phyloP scores from a whole-genome alignment of 805 yeast genomes.

The Monosporozyma siamensis region DNA sequence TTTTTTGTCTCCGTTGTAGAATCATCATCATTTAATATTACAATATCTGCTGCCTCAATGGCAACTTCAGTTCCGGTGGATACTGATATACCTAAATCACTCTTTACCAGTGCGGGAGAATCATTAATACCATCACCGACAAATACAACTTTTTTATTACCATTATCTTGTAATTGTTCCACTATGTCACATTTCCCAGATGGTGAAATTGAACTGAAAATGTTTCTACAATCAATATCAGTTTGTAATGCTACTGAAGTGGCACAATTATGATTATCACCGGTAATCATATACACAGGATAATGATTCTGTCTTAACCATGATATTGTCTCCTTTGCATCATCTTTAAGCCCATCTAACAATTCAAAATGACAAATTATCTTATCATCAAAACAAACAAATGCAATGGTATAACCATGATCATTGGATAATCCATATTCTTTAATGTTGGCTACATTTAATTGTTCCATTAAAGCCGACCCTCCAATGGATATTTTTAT shows the following conservation, averaged over 20 bases:
- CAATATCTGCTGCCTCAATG: conserved; percentile 92
- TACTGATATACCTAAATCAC: conserved; percentile 85
- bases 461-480: not conserved
- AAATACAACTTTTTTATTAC: conserved; percentile 53
- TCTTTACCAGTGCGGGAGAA: conserved; percentile 87
- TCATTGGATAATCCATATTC: conserved; percentile 13
- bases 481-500: conserved; percentile 43
- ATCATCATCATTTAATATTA: conserved; percentile 40
- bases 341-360: conserved; percentile 57
- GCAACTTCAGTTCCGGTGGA: conserved; percentile 94
- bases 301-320: conserved; percentile 45
- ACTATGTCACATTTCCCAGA: conserved; percentile 65
- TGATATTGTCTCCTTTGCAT: conserved; percentile 51
- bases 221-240: conserved; percentile 54
- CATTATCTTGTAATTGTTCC: conserved; percentile 40
- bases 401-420: conserved; percentile 40
- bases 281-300: conserved; percentile 79
- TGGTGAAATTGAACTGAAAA: conserved; percentile 72
- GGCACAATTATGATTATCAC: conserved; percentile 66
- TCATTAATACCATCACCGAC: conserved; percentile 98
- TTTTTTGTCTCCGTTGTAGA: conserved; percentile 4
- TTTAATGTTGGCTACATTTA: not conserved
- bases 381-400: conserved; percentile 47
- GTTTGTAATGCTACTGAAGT: conserved; percentile 51
- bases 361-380: conserved; percentile 61